phyloP scores from a whole-genome alignment of 2,329 filamentous ascomycete genomes.

The Aspergillus novofumigatus region DNA sequence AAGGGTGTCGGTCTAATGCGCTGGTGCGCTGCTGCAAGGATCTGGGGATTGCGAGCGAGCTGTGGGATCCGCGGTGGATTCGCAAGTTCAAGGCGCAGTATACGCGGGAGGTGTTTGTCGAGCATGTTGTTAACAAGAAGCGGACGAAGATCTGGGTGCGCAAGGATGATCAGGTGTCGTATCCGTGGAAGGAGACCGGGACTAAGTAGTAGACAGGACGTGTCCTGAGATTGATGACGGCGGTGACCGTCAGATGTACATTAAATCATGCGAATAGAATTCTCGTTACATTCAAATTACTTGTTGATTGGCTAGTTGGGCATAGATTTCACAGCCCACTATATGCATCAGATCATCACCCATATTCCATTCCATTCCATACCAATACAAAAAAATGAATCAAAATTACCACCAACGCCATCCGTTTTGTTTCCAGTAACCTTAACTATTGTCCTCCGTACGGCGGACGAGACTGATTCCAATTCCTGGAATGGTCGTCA shows the following conservation, averaged over 20 bases:
- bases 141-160: slow-evolving; percentile 81
- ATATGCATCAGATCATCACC: neutral
- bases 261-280: neutral
- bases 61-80: slow-evolving; percentile 95
- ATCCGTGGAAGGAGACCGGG: slow-evolving; percentile 54
- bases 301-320: neutral
- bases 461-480: neutral
- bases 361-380: neutral
- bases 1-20: slow-evolving; percentile 96
- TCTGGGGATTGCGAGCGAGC: slow-evolving; percentile 84
- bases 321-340: neutral
- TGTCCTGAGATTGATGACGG: neutral
- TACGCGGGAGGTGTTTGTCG: slow-evolving; percentile 80
- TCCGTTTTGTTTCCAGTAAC: neutral
- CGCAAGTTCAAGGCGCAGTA: slow-evolving; percentile 71
- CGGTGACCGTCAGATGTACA: neutral
- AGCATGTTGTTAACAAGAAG: slow-evolving; percentile 83
- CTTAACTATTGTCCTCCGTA: neutral
- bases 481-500: neutral
- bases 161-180: slow-evolving; percentile 72
- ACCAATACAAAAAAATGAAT: neutral
- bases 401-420: neutral
- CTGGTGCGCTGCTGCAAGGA: slow-evolving; percentile 99
- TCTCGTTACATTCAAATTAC: neutral
- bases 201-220: slow-evolving; percentile 16